A percentile compares a stretch with the other conserved stretches of the same genome.
These are phyloP conservation scores for Helicostylum pulchrum DNA, from an alignment of 192 early-diverging fungal genomes.

Conservation along the genomic window DNA sequence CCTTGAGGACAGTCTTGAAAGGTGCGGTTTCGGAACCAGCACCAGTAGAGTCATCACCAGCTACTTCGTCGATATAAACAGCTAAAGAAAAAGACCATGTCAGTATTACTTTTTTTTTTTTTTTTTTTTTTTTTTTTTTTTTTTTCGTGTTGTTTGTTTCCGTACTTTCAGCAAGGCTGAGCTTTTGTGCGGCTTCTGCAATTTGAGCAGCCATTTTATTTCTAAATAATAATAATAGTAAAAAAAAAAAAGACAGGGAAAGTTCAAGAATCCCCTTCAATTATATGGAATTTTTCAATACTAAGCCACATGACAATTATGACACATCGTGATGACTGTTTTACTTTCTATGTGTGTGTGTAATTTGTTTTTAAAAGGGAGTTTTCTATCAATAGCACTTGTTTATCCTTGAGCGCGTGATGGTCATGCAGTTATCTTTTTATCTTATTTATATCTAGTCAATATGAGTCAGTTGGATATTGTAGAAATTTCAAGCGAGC, in stretches of 20 bases:
- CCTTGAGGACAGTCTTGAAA: constrained; percentile 72
- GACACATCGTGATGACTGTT: constrained; percentile 3
- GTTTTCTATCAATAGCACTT: not conserved
- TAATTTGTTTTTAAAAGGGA: not conserved
- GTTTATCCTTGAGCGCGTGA: too few relatives aligned
- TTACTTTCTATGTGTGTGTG: not conserved
- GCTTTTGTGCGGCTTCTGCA: constrained; percentile 7
- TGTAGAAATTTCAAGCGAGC: constrained; percentile 32
- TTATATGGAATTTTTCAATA: not conserved
- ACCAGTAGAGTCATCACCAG: constrained; percentile 80
- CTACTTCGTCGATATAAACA: constrained; percentile 76
- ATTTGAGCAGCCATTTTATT: constrained; percentile 5
- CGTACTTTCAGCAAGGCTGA: constrained; percentile 11
- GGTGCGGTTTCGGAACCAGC: constrained; percentile 71
- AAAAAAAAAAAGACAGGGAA: not conserved
- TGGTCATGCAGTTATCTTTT: not conserved
- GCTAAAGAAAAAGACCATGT: constrained; percentile 18
- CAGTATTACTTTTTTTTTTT: too few relatives aligned
- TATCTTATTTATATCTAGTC: not conserved
- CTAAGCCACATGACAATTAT: constrained; percentile 6
- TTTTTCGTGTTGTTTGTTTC: not conserved
- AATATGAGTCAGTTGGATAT: constrained; percentile 1
- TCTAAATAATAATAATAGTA: not conserved
- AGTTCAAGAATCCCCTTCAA: not conserved
- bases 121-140: too few relatives aligned